Percentiles rank a stretch among this genome's conserved stretches.
These are phyloP conservation scores for Leishmania lainsoni DNA, from an alignment of 208 protist genomes.

Conservation along the genomic window DNA sequence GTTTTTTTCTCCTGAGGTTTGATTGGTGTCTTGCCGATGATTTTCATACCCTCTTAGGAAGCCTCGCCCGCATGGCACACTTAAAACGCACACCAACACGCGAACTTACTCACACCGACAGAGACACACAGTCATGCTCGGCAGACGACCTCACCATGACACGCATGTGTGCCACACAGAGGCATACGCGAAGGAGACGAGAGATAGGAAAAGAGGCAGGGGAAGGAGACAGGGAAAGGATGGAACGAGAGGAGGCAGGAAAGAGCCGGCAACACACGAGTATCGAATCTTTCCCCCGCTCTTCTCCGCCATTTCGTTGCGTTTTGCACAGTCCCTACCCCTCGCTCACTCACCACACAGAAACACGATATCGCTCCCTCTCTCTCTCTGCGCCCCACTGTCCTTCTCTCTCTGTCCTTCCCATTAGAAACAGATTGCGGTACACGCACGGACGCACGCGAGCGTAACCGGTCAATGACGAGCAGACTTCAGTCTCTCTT, in stretches of 20 bases:
- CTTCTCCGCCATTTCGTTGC: not conserved
- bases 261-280: not conserved
- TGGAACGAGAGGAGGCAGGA: not conserved
- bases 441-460: not conserved
- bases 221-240: not conserved
- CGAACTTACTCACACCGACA: not conserved
- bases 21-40: not conserved
- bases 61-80: not conserved
- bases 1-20: not conserved
- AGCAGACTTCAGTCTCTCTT: conserved; percentile 7
- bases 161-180: conserved; percentile 3
- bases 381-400: not conserved
- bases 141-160: not conserved
- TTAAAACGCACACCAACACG: not conserved
- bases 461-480: not conserved
- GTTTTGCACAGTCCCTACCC: not conserved
- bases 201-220: not conserved
- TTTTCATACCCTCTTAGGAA: not conserved
- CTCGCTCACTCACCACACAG: not conserved
- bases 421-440: not conserved
- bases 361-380: not conserved
- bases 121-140: not conserved
- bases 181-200: not conserved
- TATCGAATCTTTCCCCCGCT: not conserved
- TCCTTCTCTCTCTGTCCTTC: not conserved